phyloP scores from a whole-genome alignment of 2,329 filamentous ascomycete species.

The Tolypocladium nubicola region DNA sequence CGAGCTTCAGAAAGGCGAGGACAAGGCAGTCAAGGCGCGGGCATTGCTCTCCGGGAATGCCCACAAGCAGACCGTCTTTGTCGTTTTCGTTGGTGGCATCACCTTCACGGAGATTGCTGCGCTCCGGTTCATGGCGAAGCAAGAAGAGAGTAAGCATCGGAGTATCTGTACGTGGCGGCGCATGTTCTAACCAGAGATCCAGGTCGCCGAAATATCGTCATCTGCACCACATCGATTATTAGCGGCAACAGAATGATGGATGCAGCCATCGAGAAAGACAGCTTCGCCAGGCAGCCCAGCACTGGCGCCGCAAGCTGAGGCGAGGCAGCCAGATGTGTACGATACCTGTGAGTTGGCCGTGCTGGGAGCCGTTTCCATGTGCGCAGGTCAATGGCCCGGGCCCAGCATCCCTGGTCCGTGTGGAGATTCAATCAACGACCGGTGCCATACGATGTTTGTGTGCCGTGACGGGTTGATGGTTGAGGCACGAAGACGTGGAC shows the following conservation, averaged over 20 bases:
- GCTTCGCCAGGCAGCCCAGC: slow-evolving; percentile 32
- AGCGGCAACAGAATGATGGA: slow-evolving; percentile 86
- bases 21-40: slow-evolving; percentile 81
- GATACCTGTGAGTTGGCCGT: background rate
- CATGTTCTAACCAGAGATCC: slow-evolving; percentile 7
- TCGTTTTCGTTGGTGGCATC: slow-evolving; percentile 97
- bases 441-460: background rate
- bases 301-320: background rate
- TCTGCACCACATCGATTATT: slow-evolving; percentile 86
- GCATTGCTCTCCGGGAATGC: slow-evolving; percentile 72
- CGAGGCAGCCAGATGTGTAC: background rate
- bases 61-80: slow-evolving; percentile 75
- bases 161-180: background rate
- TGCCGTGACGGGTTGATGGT: background rate
- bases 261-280: slow-evolving; percentile 63
- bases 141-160: slow-evolving; percentile 55
- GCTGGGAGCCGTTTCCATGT: background rate
- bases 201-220: slow-evolving; percentile 73
- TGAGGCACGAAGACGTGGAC: background rate
- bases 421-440: background rate
- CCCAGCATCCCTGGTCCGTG: background rate
- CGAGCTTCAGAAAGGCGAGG: slow-evolving; percentile 81
- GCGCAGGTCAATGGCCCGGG: background rate
- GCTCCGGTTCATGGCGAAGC: slow-evolving; percentile 75
- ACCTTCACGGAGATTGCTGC: slow-evolving; percentile 96